phyloP scores from a whole-genome alignment of 2,329 filamentous ascomycete species.

The Domatiomyces catenatus region DNA sequence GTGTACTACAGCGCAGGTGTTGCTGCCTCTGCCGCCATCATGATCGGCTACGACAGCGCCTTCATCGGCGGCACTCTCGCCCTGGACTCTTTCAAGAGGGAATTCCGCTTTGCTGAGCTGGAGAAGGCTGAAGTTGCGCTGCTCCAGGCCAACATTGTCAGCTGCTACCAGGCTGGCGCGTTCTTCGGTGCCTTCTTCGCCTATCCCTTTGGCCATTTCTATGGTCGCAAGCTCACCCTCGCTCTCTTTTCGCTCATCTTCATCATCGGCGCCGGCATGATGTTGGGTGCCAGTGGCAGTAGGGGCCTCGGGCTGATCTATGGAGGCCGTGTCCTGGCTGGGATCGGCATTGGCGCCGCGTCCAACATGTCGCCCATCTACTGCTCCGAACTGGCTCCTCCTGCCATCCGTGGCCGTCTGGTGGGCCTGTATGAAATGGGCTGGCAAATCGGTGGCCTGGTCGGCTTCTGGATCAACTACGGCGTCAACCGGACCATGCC shows the following conservation, averaged over 20 bases:
- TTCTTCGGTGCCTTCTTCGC: constrained; percentile 66
- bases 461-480: constrained; percentile 42
- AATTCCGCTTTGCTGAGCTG: constrained; percentile 49
- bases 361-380: constrained; percentile 46
- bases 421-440: constrained; percentile 43
- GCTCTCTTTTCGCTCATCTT: constrained; percentile 49
- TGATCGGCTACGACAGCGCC: constrained; percentile 52
- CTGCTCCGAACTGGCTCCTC: constrained; percentile 43
- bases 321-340: constrained; percentile 42
- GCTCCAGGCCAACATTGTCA: constrained; percentile 61
- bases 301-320: constrained; percentile 49
- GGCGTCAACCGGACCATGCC: constrained; percentile 33
- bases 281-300: constrained; percentile 49
- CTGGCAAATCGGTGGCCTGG: constrained; percentile 38
- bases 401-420: constrained; percentile 43
- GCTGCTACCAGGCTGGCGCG: constrained; percentile 65
- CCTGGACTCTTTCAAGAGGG: constrained; percentile 50
- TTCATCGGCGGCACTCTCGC: constrained; percentile 67
- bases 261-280: constrained; percentile 54
- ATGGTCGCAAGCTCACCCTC: constrained; percentile 52
- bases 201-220: constrained; percentile 50
- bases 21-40: constrained; percentile 42
- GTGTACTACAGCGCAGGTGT: constrained; percentile 40
- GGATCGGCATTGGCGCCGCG: constrained; percentile 40
- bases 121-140: constrained; percentile 36